A percentile compares a stretch with the other conserved stretches of the same genome.
Conservation (phyloP, 2,329 filamentous ascomycete genomes). For the Onygenales sp. region DNA sequence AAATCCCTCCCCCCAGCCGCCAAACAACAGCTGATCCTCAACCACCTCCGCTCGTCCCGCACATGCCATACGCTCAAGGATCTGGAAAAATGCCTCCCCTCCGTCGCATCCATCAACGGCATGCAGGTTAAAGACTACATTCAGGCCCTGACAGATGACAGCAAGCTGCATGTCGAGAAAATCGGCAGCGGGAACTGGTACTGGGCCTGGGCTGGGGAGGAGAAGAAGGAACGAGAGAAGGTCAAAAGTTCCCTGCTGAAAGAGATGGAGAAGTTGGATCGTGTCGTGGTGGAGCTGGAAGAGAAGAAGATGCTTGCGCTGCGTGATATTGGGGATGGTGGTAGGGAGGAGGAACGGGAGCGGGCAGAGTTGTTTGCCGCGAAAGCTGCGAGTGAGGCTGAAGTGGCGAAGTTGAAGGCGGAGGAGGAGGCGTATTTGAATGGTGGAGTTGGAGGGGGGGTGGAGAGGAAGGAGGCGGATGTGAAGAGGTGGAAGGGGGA, state of each 20-base stretch:
- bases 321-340: constrained; percentile 10
- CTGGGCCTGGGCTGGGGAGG: constrained; percentile 56
- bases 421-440: constrained; percentile 21
- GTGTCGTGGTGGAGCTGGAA: constrained; percentile 12
- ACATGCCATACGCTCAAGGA: constrained; percentile 59
- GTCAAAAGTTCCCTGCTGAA: constrained; percentile 24
- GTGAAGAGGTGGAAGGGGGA: constrained; percentile 21
- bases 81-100: constrained; percentile 54
- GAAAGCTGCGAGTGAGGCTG: constrained; percentile 5
- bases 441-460: constrained; percentile 4
- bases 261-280: constrained; percentile 21
- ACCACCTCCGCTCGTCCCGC: constrained; percentile 50
- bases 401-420: constrained; percentile 3
- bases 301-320: constrained; percentile 11
- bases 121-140: constrained; percentile 62
- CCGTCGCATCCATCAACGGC: constrained; percentile 52
- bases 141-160: constrained; percentile 52
- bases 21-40: constrained; percentile 50
- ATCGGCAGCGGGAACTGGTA: constrained; percentile 66
- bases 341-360: constrained; percentile 11
- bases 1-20: constrained; percentile 48
- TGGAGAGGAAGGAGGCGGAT: constrained; percentile 27
- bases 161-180: constrained; percentile 55
- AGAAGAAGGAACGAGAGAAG: constrained; percentile 28
- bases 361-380: constrained; percentile 5